These are phyloP conservation scores for Penicillium hesseltinei DNA, from an alignment of 2,329 filamentous ascomycete species.

Conservation along the genomic window DNA sequence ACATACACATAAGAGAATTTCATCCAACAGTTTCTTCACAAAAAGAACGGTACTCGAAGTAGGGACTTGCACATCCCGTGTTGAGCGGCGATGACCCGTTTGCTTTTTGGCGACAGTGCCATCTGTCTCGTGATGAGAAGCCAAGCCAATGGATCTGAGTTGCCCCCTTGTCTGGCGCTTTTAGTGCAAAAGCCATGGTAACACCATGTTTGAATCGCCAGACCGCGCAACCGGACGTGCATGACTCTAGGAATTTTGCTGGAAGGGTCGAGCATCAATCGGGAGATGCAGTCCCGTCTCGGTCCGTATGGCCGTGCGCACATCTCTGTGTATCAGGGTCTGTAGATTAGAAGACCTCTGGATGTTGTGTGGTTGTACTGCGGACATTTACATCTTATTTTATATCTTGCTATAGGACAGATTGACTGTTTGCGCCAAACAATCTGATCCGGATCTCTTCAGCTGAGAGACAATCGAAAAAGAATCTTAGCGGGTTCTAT, in stretches of 20 bases:
- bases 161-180: slow-evolving; percentile 1
- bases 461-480: not conserved
- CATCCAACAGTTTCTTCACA: not conserved
- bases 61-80: slow-evolving; percentile 4
- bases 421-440: not conserved
- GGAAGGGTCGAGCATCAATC: slow-evolving; percentile 12
- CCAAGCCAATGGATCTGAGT: slow-evolving; percentile 15
- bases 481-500: not conserved
- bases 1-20: not conserved
- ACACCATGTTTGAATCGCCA: slow-evolving; percentile 19
- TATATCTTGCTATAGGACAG: not conserved
- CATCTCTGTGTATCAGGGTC: slow-evolving; percentile 12
- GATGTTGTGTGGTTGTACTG: not conserved
- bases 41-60: slow-evolving; percentile 3
- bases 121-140: slow-evolving; percentile 21
- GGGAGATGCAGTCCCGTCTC: slow-evolving; percentile 21
- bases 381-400: not conserved
- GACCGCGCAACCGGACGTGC: slow-evolving; percentile 22
- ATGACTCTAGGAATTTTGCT: slow-evolving; percentile 17
- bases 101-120: slow-evolving; percentile 5
- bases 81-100: slow-evolving; percentile 16
- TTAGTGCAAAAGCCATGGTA: slow-evolving; percentile 21
- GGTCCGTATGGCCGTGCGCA: slow-evolving; percentile 21
- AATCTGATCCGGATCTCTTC: not conserved
- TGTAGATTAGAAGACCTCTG: not conserved